These are phyloP conservation scores for Epichloe uncinata DNA, from an alignment of 2,329 filamentous ascomycete species.

Conservation along the genomic window DNA sequence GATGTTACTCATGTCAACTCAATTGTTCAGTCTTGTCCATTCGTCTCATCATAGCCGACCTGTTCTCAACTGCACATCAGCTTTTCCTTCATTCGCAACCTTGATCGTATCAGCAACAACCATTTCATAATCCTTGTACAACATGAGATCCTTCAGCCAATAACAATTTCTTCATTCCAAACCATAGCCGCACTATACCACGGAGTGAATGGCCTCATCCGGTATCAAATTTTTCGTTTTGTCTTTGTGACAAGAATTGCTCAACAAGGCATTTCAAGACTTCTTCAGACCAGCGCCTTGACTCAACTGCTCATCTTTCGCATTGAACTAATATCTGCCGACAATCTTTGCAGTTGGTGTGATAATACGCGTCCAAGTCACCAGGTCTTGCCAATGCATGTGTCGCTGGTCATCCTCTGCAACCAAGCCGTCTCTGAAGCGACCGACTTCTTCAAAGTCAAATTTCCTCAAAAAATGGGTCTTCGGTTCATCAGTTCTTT, in stretches of 20 bases:
- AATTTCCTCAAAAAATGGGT: constrained; percentile 16
- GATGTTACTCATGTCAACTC: background rate
- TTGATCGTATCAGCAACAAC: background rate
- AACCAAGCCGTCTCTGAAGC: constrained; percentile 12
- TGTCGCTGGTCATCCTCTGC: constrained; percentile 6
- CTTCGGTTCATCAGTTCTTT: constrained; percentile 8
- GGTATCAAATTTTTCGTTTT: background rate
- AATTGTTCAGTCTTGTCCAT: background rate
- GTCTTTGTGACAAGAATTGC: background rate
- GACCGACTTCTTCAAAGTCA: constrained; percentile 15
- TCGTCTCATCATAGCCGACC: background rate
- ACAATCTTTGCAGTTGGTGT: constrained; percentile 6
- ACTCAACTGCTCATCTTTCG: background rate
- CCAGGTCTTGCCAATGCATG: constrained; percentile 17
- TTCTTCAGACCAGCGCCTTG: background rate
- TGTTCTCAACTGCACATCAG: background rate
- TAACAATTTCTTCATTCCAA: background rate
- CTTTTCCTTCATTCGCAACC: background rate
- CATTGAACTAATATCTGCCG: background rate
- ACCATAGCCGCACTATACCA: background rate
- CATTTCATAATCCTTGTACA: background rate
- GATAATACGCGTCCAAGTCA: constrained; percentile 17
- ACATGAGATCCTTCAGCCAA: background rate
- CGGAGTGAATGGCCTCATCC: background rate
- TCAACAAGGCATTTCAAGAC: background rate